Base-by-base conservation (phyloP, 2,329 filamentous ascomycete genomes). In the Trichoderma simmonsii region DNA sequence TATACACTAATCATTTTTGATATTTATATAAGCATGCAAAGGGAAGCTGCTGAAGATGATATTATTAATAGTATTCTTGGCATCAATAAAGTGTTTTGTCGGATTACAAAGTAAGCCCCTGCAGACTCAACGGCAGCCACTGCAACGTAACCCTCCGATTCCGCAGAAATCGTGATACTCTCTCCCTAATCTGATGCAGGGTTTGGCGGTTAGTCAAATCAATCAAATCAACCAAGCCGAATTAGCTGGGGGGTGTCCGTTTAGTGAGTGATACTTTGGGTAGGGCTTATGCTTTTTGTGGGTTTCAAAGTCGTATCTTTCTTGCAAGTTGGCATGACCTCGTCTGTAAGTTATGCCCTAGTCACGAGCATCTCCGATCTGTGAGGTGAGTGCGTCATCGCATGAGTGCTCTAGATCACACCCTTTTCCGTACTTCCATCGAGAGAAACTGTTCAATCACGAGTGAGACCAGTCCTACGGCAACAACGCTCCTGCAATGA, bases 401-500 rank as follows among this genome's bases (percentile, higher is more conserved):
- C 39, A 48, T 48, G 39, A 48, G 39, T 48, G 39, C 39, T 48
- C 39, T n/a, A 48, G 39, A 48, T 48, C 39, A 3, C 39, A 48
- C 18, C 39, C 18, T 48, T 48, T n/a, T 4, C 18, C 39, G 39
- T 11, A 48, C 4, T 48, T 48, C 39, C 1, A 48, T 48, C 39
- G 39, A n/a, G 39, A 48, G 39, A 48, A 48, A n/a, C 39, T 48
- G 39, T 48, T 48, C 39, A 48, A n/a, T 15, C 39, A 48, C 39
- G 18, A 48, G 18, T n/a, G 39, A 48, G 18, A 48, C 39, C 54
- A 14, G 12, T 28, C 54, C 54, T 57, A 57, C 54, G 12, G 54
- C 54, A 36, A 36, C 34, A 57, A n/a, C 54, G 26, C 26, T 57
- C 15, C 26, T 57, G 54, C 54, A 39, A 84, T 71, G 69, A 71